Percentiles rank a stretch among this genome's conserved stretches.
Evolutionary conservation across 1,284 basidiomycete species (phyloP).

Genomic region (Ganoderma resinaceum): DNA sequence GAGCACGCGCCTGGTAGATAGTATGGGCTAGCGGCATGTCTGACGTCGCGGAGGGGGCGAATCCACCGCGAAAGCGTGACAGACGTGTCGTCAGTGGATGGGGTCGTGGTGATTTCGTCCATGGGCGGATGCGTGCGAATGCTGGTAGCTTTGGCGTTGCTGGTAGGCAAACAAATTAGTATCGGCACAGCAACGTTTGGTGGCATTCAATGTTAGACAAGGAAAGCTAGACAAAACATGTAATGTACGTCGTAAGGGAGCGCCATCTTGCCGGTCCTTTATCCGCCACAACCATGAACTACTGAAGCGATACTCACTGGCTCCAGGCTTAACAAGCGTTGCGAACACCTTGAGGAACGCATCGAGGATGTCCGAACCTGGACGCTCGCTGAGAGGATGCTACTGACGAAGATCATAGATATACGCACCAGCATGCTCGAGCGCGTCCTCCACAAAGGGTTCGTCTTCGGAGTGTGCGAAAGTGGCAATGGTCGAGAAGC

Average conservation of each 20-base stretch:
- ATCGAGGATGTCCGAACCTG: conserved; percentile 21
- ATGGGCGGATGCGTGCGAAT: conserved; percentile 24
- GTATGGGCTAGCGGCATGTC: conserved; percentile 17
- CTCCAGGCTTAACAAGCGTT: conserved; percentile 16
- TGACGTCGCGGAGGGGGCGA: conserved; percentile 17
- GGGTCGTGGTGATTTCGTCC: conserved; percentile 23
- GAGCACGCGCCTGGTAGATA: conserved; percentile 27
- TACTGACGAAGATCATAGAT: too few relatives aligned
- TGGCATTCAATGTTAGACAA: not conserved
- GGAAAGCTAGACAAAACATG: not conserved
- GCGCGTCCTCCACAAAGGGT: conserved; percentile 34
- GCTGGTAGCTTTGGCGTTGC: conserved; percentile 22
- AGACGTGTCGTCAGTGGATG: conserved; percentile 23
- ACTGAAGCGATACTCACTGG: conserved; percentile 12
- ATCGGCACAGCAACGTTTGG: not conserved
- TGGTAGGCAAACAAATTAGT: not conserved
- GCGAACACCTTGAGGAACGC: conserved; percentile 18
- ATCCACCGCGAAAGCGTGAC: conserved; percentile 28
- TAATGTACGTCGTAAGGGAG: not conserved
- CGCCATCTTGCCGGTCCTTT: not conserved
- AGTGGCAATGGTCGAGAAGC: conserved; percentile 38
- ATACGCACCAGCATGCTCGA: conserved; percentile 16
- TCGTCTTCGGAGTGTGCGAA: conserved; percentile 42
- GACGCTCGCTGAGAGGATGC: not conserved
- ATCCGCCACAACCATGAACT: not conserved